A percentile compares a stretch with the other conserved stretches of the same genome.
phyloP scores from a whole-genome alignment of 805 yeast species.

The Cyberlindnera euphorbiae region DNA sequence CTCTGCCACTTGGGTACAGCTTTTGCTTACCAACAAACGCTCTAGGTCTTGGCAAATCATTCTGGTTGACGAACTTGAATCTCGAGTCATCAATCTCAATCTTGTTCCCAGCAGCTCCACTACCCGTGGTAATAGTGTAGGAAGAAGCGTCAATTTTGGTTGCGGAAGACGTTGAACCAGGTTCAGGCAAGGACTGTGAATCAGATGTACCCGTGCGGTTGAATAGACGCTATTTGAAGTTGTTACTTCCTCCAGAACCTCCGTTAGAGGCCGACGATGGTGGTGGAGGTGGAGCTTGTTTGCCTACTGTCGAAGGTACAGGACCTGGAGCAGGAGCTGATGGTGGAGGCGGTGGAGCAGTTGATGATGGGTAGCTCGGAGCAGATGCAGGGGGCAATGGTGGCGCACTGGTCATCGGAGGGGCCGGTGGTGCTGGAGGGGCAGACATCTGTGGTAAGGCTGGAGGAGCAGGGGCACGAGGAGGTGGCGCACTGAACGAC shows the following conservation, averaged over 20 bases:
- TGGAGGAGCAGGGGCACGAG: conserved; percentile 19
- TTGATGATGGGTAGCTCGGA: conserved; percentile 14
- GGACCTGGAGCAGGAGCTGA: conserved; percentile 13
- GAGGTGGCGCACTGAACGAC: conserved; percentile 4
- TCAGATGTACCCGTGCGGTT: conserved; percentile 9
- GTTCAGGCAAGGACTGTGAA: conserved; percentile 14
- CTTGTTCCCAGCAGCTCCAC: conserved; percentile 23
- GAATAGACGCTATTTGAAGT: conserved; percentile 22
- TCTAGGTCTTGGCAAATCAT: conserved; percentile 84
- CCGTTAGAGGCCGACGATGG: conserved; percentile 9
- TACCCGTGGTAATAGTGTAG: conserved; percentile 27
- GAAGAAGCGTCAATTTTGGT: conserved; percentile 24
- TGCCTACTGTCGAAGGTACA: not conserved
- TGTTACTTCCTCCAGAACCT: conserved; percentile 3
- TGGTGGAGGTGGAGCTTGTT: conserved; percentile 20
- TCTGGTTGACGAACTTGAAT: conserved; percentile 39
- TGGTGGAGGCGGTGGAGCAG: conserved; percentile 14
- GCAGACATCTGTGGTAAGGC: conserved; percentile 15
- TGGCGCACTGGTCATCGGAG: conserved; percentile 13
- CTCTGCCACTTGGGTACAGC: conserved; percentile 92
- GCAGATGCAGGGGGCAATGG: conserved; percentile 25
- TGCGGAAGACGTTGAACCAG: conserved; percentile 13
- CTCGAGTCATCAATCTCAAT: conserved; percentile 37
- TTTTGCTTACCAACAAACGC: conserved; percentile 65
- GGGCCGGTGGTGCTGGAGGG: conserved; percentile 14